phyloP scores from a whole-genome alignment of 2,329 filamentous ascomycete species.

The Diaporthe vexans region DNA sequence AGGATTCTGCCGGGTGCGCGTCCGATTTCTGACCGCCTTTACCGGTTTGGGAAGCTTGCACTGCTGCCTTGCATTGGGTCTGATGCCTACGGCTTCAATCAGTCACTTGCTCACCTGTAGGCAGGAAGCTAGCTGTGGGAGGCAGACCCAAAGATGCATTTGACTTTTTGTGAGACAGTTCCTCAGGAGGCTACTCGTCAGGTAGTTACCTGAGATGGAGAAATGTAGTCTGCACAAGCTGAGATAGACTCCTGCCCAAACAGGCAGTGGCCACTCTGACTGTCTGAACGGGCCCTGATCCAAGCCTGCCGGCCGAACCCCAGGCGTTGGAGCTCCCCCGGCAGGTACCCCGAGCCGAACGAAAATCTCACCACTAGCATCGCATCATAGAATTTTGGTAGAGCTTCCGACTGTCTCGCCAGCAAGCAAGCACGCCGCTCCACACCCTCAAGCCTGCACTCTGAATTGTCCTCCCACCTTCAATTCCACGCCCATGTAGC shows the following conservation, averaged over 20 bases:
- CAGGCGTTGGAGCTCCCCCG: slow-evolving; percentile 12
- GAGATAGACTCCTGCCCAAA: background rate
- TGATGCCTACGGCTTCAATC: too few species aligned
- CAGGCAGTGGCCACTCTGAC: background rate
- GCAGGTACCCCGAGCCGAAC: slow-evolving; percentile 21
- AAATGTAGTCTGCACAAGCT: background rate
- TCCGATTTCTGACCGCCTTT: too few species aligned
- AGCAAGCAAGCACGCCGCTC: background rate
- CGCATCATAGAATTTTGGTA: slow-evolving; percentile 28
- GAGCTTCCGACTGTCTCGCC: slow-evolving; percentile 1
- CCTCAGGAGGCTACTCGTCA: too few species aligned
- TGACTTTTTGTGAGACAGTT: background rate
- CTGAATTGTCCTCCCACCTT: background rate
- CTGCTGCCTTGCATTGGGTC: too few species aligned
- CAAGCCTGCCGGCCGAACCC: background rate
- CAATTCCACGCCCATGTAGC: slow-evolving; percentile 4
- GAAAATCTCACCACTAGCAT: slow-evolving; percentile 37
- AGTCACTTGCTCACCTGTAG: too few species aligned
- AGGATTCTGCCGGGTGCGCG: too few species aligned
- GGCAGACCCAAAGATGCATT: too few species aligned
- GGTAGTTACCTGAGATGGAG: background rate
- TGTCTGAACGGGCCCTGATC: background rate
- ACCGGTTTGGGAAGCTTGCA: too few species aligned
- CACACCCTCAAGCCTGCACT: background rate
- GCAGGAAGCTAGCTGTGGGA: too few species aligned